Conservation (phyloP, 2,329 filamentous ascomycete genomes). For the Cladosporium sp. region DNA sequence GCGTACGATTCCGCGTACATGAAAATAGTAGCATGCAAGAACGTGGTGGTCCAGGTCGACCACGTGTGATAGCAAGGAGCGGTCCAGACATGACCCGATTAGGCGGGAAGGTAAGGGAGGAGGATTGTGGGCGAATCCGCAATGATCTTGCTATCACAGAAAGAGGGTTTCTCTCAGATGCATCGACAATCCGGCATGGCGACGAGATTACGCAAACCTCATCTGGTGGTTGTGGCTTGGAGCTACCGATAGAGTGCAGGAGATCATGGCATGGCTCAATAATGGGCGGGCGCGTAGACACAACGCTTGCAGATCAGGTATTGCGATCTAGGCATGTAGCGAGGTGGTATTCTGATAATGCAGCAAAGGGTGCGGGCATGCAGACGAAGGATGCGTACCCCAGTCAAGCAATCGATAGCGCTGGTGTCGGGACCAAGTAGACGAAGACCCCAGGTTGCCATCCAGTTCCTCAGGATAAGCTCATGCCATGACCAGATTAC, state of each 20-base stretch:
- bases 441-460: neutral
- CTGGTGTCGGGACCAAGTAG: neutral
- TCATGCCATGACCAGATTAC: neutral
- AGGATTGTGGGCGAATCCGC: no score
- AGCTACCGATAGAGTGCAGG: conserved; percentile 3
- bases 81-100: no score
- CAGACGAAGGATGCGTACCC: neutral
- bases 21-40: neutral
- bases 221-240: conserved; percentile 1
- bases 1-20: no score
- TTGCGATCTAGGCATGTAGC: neutral
- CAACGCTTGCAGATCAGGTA: neutral
- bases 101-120: no score
- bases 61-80: no score
- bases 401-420: neutral
- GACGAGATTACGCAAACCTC: neutral
- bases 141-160: no score
- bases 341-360: neutral
- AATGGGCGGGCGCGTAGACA: neutral
- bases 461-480: neutral
- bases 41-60: no score
- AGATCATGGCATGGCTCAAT: neutral
- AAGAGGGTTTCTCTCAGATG: no score
- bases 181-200: no score
- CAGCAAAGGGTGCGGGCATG: neutral